Evolutionary conservation across 2,329 filamentous ascomycete species (phyloP).

Genomic region (Aspergillus sp.): DNA sequence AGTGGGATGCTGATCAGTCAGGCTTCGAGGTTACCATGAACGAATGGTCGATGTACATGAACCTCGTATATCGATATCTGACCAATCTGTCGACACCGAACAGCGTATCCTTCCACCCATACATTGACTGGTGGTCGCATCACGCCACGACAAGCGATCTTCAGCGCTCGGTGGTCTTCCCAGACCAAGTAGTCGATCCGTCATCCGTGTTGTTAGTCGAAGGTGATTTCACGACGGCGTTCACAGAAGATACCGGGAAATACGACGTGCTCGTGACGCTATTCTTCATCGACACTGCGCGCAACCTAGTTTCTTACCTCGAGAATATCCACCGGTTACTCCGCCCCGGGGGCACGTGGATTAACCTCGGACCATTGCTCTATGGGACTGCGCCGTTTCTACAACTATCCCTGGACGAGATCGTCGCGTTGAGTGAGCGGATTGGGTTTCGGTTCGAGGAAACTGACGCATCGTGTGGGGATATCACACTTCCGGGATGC

Average conservation of each 20-base stretch:
- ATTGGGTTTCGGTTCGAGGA: slow-evolving; percentile 56
- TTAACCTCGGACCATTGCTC: slow-evolving; percentile 58
- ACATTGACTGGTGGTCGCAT: slow-evolving; percentile 58
- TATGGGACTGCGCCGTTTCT: slow-evolving; percentile 57
- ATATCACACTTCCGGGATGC: slow-evolving; percentile 41
- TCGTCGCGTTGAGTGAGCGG: slow-evolving; percentile 47
- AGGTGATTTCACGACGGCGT: slow-evolving; percentile 55
- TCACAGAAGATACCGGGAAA: slow-evolving; percentile 19
- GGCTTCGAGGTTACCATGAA: slow-evolving; percentile 56
- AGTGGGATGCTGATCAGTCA: slow-evolving; percentile 9
- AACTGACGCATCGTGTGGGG: slow-evolving; percentile 42
- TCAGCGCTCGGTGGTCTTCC: slow-evolving; percentile 48
- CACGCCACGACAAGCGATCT: slow-evolving; percentile 52
- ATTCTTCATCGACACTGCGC: slow-evolving; percentile 63
- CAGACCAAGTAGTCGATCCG: slow-evolving; percentile 39
- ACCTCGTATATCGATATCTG: slow-evolving; percentile 53
- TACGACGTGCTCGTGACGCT: slow-evolving; percentile 57
- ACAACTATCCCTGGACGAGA: slow-evolving; percentile 56
- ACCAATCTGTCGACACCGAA: slow-evolving; percentile 28
- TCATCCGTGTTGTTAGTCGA: slow-evolving; percentile 46
- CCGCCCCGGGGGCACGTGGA: slow-evolving; percentile 51
- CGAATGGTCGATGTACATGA: slow-evolving; percentile 61
- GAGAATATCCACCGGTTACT: slow-evolving; percentile 54
- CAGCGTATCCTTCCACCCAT: slow-evolving; percentile 46
- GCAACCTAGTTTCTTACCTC: slow-evolving; percentile 56